A percentile compares a stretch with the other conserved stretches of the same genome.
Evolutionary conservation across 2,329 filamentous ascomycete genomes (phyloP).

Genomic region (Metarhizium album): DNA sequence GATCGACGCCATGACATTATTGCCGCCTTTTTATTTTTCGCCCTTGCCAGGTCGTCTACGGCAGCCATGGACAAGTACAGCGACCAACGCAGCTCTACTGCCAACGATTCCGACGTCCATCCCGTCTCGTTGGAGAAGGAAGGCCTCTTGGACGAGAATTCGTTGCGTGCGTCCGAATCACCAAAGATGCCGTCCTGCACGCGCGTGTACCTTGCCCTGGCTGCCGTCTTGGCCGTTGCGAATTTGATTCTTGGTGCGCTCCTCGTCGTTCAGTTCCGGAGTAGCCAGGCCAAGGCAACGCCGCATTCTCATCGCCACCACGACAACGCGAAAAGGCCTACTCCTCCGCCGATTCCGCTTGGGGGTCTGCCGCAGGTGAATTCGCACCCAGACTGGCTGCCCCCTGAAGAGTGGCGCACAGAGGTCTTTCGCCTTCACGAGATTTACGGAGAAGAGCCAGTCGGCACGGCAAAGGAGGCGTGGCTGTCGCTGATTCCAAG

Average conservation of each 20-base stretch:
- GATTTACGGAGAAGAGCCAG: constrained; percentile 2
- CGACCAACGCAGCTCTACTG: constrained; percentile 1
- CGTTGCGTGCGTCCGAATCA: not conserved
- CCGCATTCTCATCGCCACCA: not conserved
- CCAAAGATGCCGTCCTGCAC: not conserved
- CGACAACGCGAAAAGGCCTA: not conserved
- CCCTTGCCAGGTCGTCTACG: not conserved
- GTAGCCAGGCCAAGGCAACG: not conserved
- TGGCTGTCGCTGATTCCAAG: constrained; percentile 8
- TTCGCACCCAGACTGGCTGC: constrained; percentile 3
- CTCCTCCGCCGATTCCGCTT: not conserved
- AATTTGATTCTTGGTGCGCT: not conserved
- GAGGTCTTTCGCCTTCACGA: constrained; percentile 4
- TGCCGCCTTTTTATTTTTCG: not conserved
- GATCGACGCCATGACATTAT: not conserved
- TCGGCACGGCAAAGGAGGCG: constrained; percentile 2
- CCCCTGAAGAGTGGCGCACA: constrained; percentile 7
- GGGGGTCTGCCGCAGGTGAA: constrained; percentile 3
- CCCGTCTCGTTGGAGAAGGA: not conserved
- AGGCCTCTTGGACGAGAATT: not conserved
- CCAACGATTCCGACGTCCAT: not conserved
- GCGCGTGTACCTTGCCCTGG: not conserved
- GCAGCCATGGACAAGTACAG: not conserved
- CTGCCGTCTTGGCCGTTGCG: not conserved
- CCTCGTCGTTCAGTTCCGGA: not conserved